phyloP scores from a whole-genome alignment of 2,329 filamentous ascomycete species.

The Sporothrix schenckii region DNA sequence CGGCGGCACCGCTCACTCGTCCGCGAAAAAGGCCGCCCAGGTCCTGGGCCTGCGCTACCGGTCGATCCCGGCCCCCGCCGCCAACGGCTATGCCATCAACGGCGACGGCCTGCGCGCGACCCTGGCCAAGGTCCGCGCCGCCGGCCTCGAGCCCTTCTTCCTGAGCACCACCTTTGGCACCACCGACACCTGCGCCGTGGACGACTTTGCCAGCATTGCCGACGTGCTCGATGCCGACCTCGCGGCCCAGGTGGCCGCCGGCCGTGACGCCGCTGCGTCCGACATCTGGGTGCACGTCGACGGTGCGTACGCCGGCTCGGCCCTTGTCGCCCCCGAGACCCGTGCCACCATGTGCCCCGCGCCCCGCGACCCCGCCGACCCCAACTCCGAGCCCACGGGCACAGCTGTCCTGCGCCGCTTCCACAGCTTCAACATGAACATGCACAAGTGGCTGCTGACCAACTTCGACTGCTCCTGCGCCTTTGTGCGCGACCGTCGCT shows the following conservation, averaged over 20 bases:
- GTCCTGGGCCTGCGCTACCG: constrained; percentile 84
- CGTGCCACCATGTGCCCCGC: constrained; percentile 47
- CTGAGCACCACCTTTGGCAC: constrained; percentile 82
- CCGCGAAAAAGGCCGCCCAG: constrained; percentile 82
- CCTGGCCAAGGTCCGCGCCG: constrained; percentile 65
- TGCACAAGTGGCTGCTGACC: constrained; percentile 96
- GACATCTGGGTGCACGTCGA: constrained; percentile 91
- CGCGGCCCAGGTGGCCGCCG: constrained; percentile 32
- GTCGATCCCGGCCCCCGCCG: constrained; percentile 64
- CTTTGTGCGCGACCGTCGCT: constrained; percentile 72
- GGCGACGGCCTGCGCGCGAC: constrained; percentile 62
- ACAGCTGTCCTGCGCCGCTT: constrained; percentile 66
- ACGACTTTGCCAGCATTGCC: constrained; percentile 74
- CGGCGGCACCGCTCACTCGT: constrained; percentile 78
- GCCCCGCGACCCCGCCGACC: constrained; percentile 23
- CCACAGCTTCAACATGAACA: constrained; percentile 91
- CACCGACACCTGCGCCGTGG: constrained; percentile 84
- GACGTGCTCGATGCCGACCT: constrained; percentile 47
- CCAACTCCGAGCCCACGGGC: constrained; percentile 29
- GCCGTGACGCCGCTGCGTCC: constrained; percentile 36
- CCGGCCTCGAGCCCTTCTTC: constrained; percentile 82
- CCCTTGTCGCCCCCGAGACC: constrained; percentile 79
- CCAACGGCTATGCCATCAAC: constrained; percentile 71
- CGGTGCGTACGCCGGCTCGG: constrained; percentile 87
- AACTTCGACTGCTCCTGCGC: constrained; percentile 87